These are phyloP conservation scores for Coniferiporia sulphurascens DNA, from an alignment of 1,284 basidiomycete species.

Conservation along the genomic window DNA sequence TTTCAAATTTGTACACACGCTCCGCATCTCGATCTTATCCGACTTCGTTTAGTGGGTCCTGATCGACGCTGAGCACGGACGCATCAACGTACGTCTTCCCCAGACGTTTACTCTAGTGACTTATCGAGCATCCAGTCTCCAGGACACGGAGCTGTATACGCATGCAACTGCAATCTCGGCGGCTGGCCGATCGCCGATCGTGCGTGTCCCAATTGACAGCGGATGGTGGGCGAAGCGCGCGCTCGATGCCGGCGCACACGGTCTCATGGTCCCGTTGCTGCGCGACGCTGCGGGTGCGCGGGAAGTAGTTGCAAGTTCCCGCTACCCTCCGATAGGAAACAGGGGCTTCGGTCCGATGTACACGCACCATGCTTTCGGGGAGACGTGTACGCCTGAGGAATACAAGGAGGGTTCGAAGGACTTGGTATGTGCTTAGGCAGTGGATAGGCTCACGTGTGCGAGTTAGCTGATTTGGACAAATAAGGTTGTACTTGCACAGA, in stretches of 20 bases:
- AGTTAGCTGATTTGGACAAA: neutral
- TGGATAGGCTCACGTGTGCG: neutral
- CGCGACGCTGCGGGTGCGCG: conserved; percentile 26
- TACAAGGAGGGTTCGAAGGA: conserved; percentile 27
- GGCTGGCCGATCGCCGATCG: conserved; percentile 16
- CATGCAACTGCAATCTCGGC: conserved; percentile 16
- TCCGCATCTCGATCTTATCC: neutral
- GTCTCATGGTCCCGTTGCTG: conserved; percentile 30
- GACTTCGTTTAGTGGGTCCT: conserved; percentile 13
- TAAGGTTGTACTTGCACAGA: conserved; percentile 27
- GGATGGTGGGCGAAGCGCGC: conserved; percentile 21
- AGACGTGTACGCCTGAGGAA: conserved; percentile 20
- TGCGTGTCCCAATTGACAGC: conserved; percentile 15
- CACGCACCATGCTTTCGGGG: conserved; percentile 28
- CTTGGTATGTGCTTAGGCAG: conserved; percentile 10
- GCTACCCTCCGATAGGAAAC: conserved; percentile 29
- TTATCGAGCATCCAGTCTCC: neutral
- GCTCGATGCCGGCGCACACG: conserved; percentile 30
- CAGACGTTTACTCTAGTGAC: neutral
- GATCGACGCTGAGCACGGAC: conserved; percentile 18
- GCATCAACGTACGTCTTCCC: conserved; percentile 14
- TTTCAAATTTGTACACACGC: neutral
- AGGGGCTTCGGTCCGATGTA: conserved; percentile 33
- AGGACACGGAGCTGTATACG: conserved; percentile 16
- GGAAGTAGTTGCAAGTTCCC: conserved; percentile 25